Base-by-base conservation (phyloP, 2,329 filamentous ascomycete genomes). In the Colletotrichum navitas region DNA sequence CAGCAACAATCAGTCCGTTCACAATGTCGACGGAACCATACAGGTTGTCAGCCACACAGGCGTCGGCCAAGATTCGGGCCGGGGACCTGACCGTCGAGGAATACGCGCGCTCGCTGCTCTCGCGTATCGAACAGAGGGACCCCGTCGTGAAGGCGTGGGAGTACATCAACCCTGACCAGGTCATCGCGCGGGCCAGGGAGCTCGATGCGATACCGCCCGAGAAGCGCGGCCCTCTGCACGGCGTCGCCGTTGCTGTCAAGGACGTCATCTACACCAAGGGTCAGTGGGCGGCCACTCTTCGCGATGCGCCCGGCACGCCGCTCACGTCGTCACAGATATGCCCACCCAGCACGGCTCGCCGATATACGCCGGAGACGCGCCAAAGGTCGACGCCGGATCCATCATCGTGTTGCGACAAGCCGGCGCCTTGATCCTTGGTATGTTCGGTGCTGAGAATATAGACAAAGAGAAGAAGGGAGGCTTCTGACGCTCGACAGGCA, bases 241-340 rank as follows among this genome's bases (percentile, higher is more conserved):
- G 89, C 1, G 77, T 91, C 8, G 83, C 87, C 0, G 79, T 91
- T n/a, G 89, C 82, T 0, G 82, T 91, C 14, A 91, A 91, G 76
- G 89, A 91, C 80, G 82, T 90, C 3, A 88, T 90, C 73, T 84
- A 83, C 75, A 90, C 85, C 0, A 87, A 86, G 77, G 85, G 85
- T 85, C 68, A 12, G 59, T 36, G 8, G 34, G 29, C 29, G 34
- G n/a, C n/a, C n/a, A 0, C 21, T 26, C 6, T 34, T 12, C 12
- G 5, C 24, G 18, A 51, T 24, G 21, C 8, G 32, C 29, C 41
- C 26, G 29, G 18, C 41, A 8, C 2, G 14, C 11, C 61, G 34
- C 72, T 72, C 16, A 70, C 47, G 7, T 21, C 49, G 66, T 21
- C 34, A 2, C 65, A 83, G 86, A 88, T 68, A 88, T 90, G 87